A percentile compares a stretch with the other conserved stretches of the same genome.
Conservation (phyloP, 2,329 filamentous ascomycete genomes). For the Aulographum hederae region DNA sequence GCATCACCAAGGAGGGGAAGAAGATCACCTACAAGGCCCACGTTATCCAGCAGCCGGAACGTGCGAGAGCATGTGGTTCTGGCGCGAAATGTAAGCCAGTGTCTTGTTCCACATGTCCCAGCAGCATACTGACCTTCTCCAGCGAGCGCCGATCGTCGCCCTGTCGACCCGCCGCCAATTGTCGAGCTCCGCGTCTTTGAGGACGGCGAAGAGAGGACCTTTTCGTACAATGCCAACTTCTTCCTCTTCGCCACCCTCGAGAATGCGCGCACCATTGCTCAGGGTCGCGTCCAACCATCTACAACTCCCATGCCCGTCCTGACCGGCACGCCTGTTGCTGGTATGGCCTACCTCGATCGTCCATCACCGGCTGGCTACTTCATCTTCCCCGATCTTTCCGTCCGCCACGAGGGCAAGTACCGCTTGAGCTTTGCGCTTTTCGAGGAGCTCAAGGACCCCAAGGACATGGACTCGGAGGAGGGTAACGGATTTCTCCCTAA, state of each 20-base stretch:
- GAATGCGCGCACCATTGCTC: constrained; percentile 64
- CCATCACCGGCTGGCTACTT: constrained; percentile 73
- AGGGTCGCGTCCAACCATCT: constrained; percentile 51
- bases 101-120: constrained; percentile 3
- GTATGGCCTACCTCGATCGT: constrained; percentile 88
- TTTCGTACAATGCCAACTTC: constrained; percentile 90
- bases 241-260: constrained; percentile 91
- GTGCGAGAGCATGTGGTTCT: constrained; percentile 84
- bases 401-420: constrained; percentile 88
- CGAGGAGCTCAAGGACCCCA: constrained; percentile 75
- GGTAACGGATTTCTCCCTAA: constrained; percentile 18
- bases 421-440: constrained; percentile 83
- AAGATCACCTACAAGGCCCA: constrained; percentile 64
- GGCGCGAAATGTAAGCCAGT: constrained; percentile 69
- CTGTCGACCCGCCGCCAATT: constrained; percentile 86
- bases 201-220: constrained; percentile 49
- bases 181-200: constrained; percentile 80
- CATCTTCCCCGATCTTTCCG: constrained; percentile 90
- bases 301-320: constrained; percentile 63
- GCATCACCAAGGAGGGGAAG: constrained; percentile 56
- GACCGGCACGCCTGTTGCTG: constrained; percentile 85
- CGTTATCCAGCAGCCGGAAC: constrained; percentile 86
- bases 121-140: constrained; percentile 8
- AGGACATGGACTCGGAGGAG: constrained; percentile 49
- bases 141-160: constrained; percentile 76